Evolutionary conservation across 371 early-diverging fungal genomes (phyloP).

Genomic region (Mortierella sp.): DNA sequence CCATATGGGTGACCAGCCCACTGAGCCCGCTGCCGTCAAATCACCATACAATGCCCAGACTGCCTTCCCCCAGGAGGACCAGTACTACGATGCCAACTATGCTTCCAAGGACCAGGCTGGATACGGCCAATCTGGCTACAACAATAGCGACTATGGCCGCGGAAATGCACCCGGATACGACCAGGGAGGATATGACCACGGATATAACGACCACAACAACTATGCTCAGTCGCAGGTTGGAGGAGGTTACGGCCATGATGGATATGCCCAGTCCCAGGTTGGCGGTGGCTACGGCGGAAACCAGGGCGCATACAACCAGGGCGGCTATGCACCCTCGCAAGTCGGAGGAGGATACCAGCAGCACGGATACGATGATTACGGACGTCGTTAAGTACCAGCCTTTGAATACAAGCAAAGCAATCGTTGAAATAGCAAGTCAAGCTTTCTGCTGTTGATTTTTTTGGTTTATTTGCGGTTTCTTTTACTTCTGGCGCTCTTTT

Average conservation of each 20-base stretch:
- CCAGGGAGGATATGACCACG: conserved; percentile 25
- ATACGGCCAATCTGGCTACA: conserved; percentile 19
- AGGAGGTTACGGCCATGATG: conserved; percentile 28
- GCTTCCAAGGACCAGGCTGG: conserved; percentile 43
- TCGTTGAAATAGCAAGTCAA: not conserved
- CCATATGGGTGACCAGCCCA: conserved; percentile 29
- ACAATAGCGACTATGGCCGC: conserved; percentile 17
- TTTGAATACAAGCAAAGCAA: not conserved
- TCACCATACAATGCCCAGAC: conserved; percentile 33
- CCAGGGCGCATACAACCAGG: conserved; percentile 42
- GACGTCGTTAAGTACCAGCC: conserved; percentile 15
- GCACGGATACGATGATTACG: conserved; percentile 38
- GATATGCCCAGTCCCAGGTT: conserved; percentile 28
- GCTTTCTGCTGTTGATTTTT: not conserved
- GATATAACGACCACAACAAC: conserved; percentile 11
- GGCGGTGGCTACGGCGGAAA: conserved; percentile 34
- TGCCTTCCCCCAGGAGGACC: conserved; percentile 40
- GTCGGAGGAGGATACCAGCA: conserved; percentile 43
- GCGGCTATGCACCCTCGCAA: conserved; percentile 29
- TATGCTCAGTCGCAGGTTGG: conserved; percentile 30
- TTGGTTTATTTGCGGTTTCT: not conserved
- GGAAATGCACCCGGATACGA: conserved; percentile 17
- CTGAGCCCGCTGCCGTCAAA: conserved; percentile 35
- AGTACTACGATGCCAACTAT: conserved; percentile 55
- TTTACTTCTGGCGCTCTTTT: not conserved